A percentile compares a stretch with the other conserved stretches of the same genome.
phyloP scores from a whole-genome alignment of 2,329 filamentous ascomycete genomes.

The Massarina eburnea region DNA sequence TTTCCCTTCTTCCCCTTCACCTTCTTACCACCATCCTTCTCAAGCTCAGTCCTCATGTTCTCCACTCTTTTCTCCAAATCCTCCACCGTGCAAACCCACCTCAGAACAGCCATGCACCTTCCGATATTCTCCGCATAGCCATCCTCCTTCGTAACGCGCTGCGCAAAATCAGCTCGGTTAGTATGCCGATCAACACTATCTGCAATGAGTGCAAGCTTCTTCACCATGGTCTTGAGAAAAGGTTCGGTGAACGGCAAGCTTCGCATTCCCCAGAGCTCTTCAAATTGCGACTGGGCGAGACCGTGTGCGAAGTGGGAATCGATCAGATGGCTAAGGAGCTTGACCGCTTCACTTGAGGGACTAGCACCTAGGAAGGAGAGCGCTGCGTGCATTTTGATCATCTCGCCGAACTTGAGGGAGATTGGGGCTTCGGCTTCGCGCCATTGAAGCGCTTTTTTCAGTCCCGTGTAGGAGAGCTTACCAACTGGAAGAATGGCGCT shows the following conservation, averaged over 20 bases:
- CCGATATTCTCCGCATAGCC: neutral
- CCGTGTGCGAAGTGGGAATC: neutral
- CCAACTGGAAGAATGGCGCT: constrained; percentile 10
- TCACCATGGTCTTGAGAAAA: constrained; percentile 7
- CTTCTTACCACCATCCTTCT: neutral
- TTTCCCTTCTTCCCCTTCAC: neutral
- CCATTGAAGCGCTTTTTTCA: constrained; percentile 9
- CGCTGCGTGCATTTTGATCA: constrained; percentile 6
- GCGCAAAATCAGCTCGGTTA: neutral
- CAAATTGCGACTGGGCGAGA: neutral
- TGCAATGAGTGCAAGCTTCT: neutral
- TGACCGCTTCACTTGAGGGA: neutral
- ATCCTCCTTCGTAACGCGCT: neutral
- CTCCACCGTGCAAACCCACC: constrained; percentile 5
- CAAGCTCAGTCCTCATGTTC: neutral
- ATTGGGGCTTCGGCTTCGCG: constrained; percentile 5
- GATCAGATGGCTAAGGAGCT: constrained; percentile 1
- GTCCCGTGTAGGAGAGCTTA: constrained; percentile 9
- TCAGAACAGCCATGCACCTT: neutral
- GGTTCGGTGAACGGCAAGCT: constrained; percentile 12
- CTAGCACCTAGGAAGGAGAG: constrained; percentile 9
- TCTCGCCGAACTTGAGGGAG: neutral
- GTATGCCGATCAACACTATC: neutral
- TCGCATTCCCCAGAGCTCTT: constrained; percentile 8
- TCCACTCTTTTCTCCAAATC: constrained; percentile 1